These are phyloP conservation scores for Chaetomidium leptoderma DNA, from an alignment of 495 filamentous ascomycete species.

Conservation along the genomic window DNA sequence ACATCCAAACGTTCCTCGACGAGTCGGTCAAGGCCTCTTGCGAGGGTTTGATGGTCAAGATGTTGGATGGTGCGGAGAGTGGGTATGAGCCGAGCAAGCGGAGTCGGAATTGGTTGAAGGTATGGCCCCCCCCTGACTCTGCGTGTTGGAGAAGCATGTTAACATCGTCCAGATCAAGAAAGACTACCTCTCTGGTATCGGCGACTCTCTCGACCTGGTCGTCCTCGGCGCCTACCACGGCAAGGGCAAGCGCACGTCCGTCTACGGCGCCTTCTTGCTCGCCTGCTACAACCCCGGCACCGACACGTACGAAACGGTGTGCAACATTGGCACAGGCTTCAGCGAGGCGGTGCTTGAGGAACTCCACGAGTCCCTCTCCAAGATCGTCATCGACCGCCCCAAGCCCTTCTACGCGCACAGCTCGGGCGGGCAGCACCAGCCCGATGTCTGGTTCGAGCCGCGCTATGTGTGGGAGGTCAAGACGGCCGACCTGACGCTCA, in stretches of 20 bases:
- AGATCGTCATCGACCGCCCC: conserved; percentile 74
- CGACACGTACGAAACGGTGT: conserved; percentile 87
- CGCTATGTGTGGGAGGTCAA: conserved; percentile 95
- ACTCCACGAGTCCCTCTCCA: conserved; percentile 65
- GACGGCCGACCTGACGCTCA: conserved; percentile 89
- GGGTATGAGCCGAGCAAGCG: conserved; percentile 94
- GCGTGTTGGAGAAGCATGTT: too few relatives aligned
- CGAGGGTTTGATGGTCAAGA: conserved; percentile 98
- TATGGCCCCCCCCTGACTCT: too few relatives aligned
- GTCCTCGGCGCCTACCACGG: conserved; percentile 93
- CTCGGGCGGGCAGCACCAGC: conserved; percentile 79
- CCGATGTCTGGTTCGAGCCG: conserved; percentile 98
- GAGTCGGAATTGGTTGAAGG: conserved; percentile 97
- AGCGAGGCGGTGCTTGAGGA: conserved; percentile 82
- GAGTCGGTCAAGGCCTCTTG: conserved; percentile 91
- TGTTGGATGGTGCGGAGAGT: conserved; percentile 87
- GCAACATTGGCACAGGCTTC: conserved; percentile 98
- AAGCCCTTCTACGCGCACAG: conserved; percentile 94
- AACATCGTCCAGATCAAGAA: conserved; percentile 70
- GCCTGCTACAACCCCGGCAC: conserved; percentile 80
- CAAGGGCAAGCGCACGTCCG: conserved; percentile 88
- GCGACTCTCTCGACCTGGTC: conserved; percentile 94
- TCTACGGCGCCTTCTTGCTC: conserved; percentile 91
- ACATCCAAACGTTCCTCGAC: conserved; percentile 87
- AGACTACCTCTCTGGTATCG: conserved; percentile 88